Percentiles rank a stretch among this genome's conserved stretches.
Evolutionary conservation across 495 filamentous ascomycete genomes (phyloP).

Genomic region (Acidomyces sp.): DNA sequence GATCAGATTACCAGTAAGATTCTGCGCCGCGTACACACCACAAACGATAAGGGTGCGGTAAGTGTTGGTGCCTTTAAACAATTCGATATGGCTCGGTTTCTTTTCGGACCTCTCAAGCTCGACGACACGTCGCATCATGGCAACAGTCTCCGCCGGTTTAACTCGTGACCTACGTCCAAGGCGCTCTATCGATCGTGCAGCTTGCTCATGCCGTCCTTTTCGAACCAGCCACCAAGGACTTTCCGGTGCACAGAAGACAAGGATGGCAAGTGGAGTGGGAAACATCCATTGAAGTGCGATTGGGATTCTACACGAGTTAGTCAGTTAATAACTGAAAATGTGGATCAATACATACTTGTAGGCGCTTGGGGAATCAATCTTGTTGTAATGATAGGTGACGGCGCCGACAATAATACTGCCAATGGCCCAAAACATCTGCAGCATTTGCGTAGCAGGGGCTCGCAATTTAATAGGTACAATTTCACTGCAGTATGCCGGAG

Average conservation of each 20-base stretch:
- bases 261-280: slow-evolving; percentile 60
- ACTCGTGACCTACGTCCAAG: slow-evolving; percentile 39
- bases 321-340: not conserved
- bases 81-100: slow-evolving; percentile 59
- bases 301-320: slow-evolving; percentile 15
- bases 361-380: not conserved
- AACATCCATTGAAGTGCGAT: slow-evolving; percentile 62
- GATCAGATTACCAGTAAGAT: slow-evolving; percentile 25
- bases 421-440: slow-evolving; percentile 25
- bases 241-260: slow-evolving; percentile 60
- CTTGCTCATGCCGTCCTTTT: slow-evolving; percentile 51
- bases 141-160: slow-evolving; percentile 59
- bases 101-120: slow-evolving; percentile 58
- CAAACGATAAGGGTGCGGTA: slow-evolving; percentile 46
- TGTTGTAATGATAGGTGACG: slow-evolving; percentile 16
- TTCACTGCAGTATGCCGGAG: slow-evolving; percentile 21
- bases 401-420: slow-evolving; percentile 22
- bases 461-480: slow-evolving; percentile 23
- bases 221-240: slow-evolving; percentile 75
- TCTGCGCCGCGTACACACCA: slow-evolving; percentile 22
- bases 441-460: slow-evolving; percentile 19
- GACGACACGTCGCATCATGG: slow-evolving; percentile 77
- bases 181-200: slow-evolving; percentile 53
- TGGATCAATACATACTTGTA: slow-evolving; percentile 21
- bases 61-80: slow-evolving; percentile 61